A percentile compares a stretch with the other conserved stretches of the same genome.
These are phyloP conservation scores for Willaertia magna DNA, from an alignment of 208 protist species.

Conservation along the genomic window DNA sequence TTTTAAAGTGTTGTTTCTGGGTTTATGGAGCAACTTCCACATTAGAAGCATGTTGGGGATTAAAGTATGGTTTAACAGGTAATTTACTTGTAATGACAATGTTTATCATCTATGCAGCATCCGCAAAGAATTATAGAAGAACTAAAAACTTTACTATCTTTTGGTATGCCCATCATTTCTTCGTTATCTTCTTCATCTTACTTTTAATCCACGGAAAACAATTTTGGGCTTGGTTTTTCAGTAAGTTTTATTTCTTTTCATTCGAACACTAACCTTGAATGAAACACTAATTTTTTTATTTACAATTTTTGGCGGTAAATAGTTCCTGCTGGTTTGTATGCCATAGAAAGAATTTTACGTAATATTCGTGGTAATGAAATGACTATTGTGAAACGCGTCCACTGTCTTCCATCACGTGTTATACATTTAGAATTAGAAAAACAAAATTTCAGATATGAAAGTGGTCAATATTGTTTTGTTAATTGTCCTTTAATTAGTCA, in stretches of 20 bases:
- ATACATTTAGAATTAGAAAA: conserved; percentile 13
- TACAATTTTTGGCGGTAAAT: conserved; percentile 23
- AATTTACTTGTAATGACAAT: conserved; percentile 36
- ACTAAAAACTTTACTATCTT: conserved; percentile 52
- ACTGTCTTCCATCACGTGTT: neutral
- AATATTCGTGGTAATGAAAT: conserved; percentile 28
- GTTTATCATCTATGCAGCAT: conserved; percentile 43
- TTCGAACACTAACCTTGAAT: neutral
- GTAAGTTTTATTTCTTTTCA: too few species aligned
- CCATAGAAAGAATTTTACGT: conserved; percentile 42
- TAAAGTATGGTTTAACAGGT: conserved; percentile 31
- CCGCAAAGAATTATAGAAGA: conserved; percentile 32
- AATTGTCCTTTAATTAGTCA: conserved; percentile 51
- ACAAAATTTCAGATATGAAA: conserved; percentile 24
- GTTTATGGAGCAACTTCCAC: neutral
- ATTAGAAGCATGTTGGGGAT: neutral
- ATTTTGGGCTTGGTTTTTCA: conserved; percentile 34
- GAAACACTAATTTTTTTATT: neutral
- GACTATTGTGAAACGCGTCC: conserved; percentile 28
- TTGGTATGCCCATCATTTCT: conserved; percentile 63
- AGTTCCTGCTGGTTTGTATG: conserved; percentile 33
- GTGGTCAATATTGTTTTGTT: conserved; percentile 62
- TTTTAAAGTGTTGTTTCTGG: neutral
- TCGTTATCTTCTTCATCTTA: conserved; percentile 46
- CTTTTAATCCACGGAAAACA: conserved; percentile 39